phyloP scores from a whole-genome alignment of 768 basidiomycete genomes.

The Royoungia palumana region DNA sequence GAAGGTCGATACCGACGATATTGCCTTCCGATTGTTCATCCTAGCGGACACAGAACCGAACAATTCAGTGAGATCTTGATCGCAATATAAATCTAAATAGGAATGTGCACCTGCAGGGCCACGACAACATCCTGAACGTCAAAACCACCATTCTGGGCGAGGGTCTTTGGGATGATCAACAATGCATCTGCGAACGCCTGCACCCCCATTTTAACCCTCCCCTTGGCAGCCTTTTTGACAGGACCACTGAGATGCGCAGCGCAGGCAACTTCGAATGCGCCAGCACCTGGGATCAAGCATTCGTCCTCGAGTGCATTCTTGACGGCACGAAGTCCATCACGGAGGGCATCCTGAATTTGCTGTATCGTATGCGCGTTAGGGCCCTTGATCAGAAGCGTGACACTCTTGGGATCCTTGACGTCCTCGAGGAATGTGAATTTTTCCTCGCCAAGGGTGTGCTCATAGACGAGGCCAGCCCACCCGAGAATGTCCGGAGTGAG shows the following conservation, averaged over 20 bases:
- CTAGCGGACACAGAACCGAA: conserved; percentile 35
- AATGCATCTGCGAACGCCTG: conserved; percentile 96
- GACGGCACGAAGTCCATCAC: conserved; percentile 92
- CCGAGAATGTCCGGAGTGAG: conserved; percentile 87
- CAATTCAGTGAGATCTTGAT: conserved; percentile 10
- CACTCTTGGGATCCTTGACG: conserved; percentile 91
- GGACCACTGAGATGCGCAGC: conserved; percentile 75
- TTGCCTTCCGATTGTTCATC: conserved; percentile 96
- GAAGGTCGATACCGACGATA: conserved; percentile 84
- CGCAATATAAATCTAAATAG: conserved; percentile 2
- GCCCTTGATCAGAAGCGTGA: conserved; percentile 95
- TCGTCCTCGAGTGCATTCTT: conserved; percentile 96
- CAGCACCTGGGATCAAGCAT: conserved; percentile 89
- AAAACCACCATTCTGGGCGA: conserved; percentile 93
- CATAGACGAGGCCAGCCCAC: conserved; percentile 98
- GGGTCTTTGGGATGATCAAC: conserved; percentile 91
- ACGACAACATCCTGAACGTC: conserved; percentile 97
- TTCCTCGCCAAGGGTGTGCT: conserved; percentile 98
- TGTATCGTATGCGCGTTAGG: conserved; percentile 95
- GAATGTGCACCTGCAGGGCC: conserved; percentile 67
- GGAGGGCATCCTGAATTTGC: conserved; percentile 96
- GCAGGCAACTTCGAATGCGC: conserved; percentile 95
- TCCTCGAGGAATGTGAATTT: conserved; percentile 98
- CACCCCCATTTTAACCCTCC: conserved; percentile 94
- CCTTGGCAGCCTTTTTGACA: conserved; percentile 85